Evolutionary conservation across 495 filamentous ascomycete genomes (phyloP), one percentile per base, ranked within the genome.

Genomic region (Neurospora africana): DNA sequence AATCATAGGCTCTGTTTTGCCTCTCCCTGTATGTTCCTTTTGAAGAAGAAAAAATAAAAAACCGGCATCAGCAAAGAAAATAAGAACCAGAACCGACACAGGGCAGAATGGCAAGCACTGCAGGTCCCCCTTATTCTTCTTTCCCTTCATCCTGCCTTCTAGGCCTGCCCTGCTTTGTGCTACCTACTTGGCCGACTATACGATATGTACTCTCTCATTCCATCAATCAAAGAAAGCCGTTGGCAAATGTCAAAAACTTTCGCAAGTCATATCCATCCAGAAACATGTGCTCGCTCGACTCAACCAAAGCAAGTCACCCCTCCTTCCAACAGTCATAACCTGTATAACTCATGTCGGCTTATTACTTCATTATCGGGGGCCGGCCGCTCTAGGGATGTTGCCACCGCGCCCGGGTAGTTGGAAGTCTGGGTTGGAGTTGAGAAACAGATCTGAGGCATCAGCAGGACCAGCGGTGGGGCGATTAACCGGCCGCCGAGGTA

Each of bases 391-490:
- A 77, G 72, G 53, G 15, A 33, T 65, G 53, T 65, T 65, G 43
- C 74, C 61, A 71, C 83, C 79, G 47, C 72, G 75, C 11, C 75
- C 44, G 10, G 81, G 79, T n/a, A 94, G 73, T 75, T 89, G 84
- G 81, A 94, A 96, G 76, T 94, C 91, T 5, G 91, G 91, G 77
- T 93, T 93, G 68, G 86, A 88, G 69, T 84, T 86, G 68, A 94
- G 82, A 36, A 93, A 75, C 53, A 90, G 79, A 76, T 93, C 87
- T 35, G 53, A 65, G 53, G 11, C 53, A 33, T 33, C 53, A 33
- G 53, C 27, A 27, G 23, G 27, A 33, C 53, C 53, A 65, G 53
- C 13, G 74, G 83, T 76, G 71, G 83, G 74, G 72, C 85, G 82
- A 75, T 82, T 83, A 73, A 84, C 81, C 74, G 85, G 83, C 69